phyloP scores from a whole-genome alignment of 1,284 basidiomycete genomes.

The Ustilago nuda region DNA sequence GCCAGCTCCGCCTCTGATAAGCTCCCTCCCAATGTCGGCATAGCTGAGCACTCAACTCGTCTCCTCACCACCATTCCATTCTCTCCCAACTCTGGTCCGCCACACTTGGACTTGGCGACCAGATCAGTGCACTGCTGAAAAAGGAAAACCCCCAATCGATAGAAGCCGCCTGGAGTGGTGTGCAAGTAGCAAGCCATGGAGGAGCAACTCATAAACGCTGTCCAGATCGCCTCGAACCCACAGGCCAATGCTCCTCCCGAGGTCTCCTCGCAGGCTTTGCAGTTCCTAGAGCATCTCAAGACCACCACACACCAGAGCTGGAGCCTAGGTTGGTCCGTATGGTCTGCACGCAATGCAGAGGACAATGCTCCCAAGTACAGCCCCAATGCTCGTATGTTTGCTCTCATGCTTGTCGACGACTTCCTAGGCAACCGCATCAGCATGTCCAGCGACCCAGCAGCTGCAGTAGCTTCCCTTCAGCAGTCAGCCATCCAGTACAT shows the following conservation, averaged over 20 bases:
- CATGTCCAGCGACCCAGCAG: slow-evolving; percentile 47
- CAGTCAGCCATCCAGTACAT: slow-evolving; percentile 63
- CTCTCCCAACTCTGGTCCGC: not conserved
- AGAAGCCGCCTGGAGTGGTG: not conserved
- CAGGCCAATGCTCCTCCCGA: slow-evolving; percentile 71
- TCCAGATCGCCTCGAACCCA: slow-evolving; percentile 84
- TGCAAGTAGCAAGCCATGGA: slow-evolving; percentile 47
- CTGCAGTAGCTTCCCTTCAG: slow-evolving; percentile 63
- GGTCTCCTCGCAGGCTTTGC: slow-evolving; percentile 79
- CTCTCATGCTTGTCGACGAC: slow-evolving; percentile 84
- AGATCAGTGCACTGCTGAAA: not conserved
- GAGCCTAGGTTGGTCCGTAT: slow-evolving; percentile 72
- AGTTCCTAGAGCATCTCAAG: slow-evolving; percentile 81
- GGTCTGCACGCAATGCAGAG: slow-evolving; percentile 71
- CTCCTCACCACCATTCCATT: not conserved
- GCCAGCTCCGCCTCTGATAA: not conserved
- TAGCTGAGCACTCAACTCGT: not conserved
- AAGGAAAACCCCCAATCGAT: not conserved
- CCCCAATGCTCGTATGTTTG: slow-evolving; percentile 83
- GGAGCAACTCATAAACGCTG: slow-evolving; percentile 80
- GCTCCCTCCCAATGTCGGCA: not conserved
- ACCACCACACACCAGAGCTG: slow-evolving; percentile 80
- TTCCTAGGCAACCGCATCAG: slow-evolving; percentile 79
- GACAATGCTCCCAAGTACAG: slow-evolving; percentile 76
- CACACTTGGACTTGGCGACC: not conserved